Evolutionary conservation across 768 basidiomycete species (phyloP).

Genomic region (Coprinopsis cinerea): DNA sequence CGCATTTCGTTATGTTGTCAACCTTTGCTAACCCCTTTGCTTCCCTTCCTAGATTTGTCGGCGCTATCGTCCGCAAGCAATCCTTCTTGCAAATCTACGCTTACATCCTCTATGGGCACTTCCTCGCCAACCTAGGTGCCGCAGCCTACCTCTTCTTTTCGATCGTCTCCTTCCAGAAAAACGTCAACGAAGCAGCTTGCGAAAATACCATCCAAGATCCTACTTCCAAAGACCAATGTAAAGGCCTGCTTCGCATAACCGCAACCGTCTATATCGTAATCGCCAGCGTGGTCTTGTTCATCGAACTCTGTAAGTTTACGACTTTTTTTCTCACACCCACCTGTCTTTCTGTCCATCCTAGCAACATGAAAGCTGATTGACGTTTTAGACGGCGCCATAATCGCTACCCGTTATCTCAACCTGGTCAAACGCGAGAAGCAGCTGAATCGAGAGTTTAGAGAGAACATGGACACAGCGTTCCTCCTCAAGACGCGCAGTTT

Average conservation of each 20-base stretch:
- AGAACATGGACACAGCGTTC: constrained; percentile 31
- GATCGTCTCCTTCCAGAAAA: constrained; percentile 40
- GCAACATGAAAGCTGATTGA: too few relatives aligned
- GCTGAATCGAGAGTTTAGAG: constrained; percentile 29
- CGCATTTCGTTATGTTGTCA: neutral
- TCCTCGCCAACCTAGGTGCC: constrained; percentile 47
- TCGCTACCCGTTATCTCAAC: constrained; percentile 49
- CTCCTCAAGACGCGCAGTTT: constrained; percentile 23
- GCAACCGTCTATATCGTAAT: constrained; percentile 42
- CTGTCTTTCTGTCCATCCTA: too few relatives aligned
- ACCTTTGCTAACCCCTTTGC: neutral
- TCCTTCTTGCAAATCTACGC: constrained; percentile 51
- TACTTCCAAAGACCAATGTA: constrained; percentile 39
- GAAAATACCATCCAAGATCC: constrained; percentile 35
- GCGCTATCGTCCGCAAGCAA: constrained; percentile 59
- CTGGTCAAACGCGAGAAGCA: constrained; percentile 47
- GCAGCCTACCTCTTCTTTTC: constrained; percentile 46
- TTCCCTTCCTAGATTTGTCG: constrained; percentile 43
- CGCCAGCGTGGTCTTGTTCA: constrained; percentile 36
- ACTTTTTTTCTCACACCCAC: too few relatives aligned
- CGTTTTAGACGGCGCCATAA: constrained; percentile 51
- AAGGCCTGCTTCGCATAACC: constrained; percentile 33
- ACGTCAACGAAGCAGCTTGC: constrained; percentile 40
- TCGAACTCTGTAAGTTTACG: constrained; percentile 49
- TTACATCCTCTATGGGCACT: constrained; percentile 52